Percentiles rank a stretch among this genome's conserved stretches.
Conservation (phyloP, 352 stramenopile species). For the Globisporangium radiosum region DNA sequence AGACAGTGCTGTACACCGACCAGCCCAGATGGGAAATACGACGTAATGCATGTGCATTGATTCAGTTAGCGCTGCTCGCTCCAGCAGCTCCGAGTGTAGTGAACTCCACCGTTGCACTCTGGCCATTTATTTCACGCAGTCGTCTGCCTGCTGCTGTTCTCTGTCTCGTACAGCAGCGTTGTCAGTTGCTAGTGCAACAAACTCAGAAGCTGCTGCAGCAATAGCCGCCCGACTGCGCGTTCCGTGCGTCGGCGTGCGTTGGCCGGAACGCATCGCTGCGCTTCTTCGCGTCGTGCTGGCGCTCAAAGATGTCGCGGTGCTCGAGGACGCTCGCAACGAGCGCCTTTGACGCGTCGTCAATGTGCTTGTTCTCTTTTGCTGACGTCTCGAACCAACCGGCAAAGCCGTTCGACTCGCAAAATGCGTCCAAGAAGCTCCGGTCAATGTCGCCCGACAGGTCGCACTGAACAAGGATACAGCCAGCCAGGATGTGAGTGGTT, state of each 20-base stretch:
- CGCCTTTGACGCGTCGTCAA: conserved; percentile 82
- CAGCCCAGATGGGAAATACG: no score
- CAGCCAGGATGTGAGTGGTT: no score
- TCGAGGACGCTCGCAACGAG: conserved; percentile 75
- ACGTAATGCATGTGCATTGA: no score
- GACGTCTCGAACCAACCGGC: conserved; percentile 91
- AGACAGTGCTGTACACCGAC: no score
- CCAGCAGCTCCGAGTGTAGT: no score
- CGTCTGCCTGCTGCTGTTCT: no score
- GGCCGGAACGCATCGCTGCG: conserved; percentile 74
- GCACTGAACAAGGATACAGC: conserved; percentile 28
- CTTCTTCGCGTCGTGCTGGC: conserved; percentile 65
- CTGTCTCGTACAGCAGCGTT: no score
- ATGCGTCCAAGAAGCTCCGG: conserved; percentile 73
- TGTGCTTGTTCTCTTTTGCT: conserved; percentile 90
- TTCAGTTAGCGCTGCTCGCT: no score
- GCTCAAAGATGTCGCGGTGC: conserved; percentile 85
- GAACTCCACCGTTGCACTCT: no score
- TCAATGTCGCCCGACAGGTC: conserved; percentile 81
- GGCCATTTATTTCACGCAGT: no score
- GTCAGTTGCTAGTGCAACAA: no score
- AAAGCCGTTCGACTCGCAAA: conserved; percentile 89
- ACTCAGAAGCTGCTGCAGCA: conserved; percentile 86
- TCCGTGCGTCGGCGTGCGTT: conserved; percentile 36
- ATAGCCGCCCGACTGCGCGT: conserved; percentile 42